phyloP scores from a whole-genome alignment of 257 asterid species.

The Nyctanthes arbortristis region DNA sequence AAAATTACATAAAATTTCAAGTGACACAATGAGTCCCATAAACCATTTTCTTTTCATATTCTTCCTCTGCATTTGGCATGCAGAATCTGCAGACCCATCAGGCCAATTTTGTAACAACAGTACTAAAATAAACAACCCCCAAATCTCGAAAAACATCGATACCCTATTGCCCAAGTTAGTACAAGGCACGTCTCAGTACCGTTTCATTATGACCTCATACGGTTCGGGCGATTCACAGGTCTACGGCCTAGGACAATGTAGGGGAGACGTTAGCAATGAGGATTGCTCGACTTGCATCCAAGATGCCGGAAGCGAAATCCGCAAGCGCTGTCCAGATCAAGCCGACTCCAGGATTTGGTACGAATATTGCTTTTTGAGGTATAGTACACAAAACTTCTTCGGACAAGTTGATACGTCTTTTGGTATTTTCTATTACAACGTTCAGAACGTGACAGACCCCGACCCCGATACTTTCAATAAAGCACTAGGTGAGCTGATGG shows the following conservation, averaged over 20 bases:
- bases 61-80: slow-evolving; percentile 26
- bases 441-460: slow-evolving; percentile 54
- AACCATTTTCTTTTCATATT: slow-evolving; percentile 26
- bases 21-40: slow-evolving; percentile 34
- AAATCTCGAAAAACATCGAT: slow-evolving; percentile 40
- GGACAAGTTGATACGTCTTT: slow-evolving; percentile 47
- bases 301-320: slow-evolving; percentile 44
- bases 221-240: slow-evolving; percentile 35
- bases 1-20: not conserved
- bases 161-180: slow-evolving; percentile 41
- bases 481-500: slow-evolving; percentile 32
- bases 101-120: slow-evolving; percentile 37
- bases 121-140: slow-evolving; percentile 25
- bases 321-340: slow-evolving; percentile 45
- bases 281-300: slow-evolving; percentile 66
- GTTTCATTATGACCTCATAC: slow-evolving; percentile 46
- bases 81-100: slow-evolving; percentile 52
- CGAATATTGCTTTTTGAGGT: slow-evolving; percentile 67
- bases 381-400: slow-evolving; percentile 34
- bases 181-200: slow-evolving; percentile 34
- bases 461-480: slow-evolving; percentile 42
- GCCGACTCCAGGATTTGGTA: slow-evolving; percentile 65
- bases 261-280: slow-evolving; percentile 57
- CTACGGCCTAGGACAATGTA: slow-evolving; percentile 79
- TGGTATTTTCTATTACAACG: slow-evolving; percentile 41